These are phyloP conservation scores for Aspergillus versicolor DNA, from an alignment of 2,329 filamentous ascomycete genomes.

Conservation along the genomic window DNA sequence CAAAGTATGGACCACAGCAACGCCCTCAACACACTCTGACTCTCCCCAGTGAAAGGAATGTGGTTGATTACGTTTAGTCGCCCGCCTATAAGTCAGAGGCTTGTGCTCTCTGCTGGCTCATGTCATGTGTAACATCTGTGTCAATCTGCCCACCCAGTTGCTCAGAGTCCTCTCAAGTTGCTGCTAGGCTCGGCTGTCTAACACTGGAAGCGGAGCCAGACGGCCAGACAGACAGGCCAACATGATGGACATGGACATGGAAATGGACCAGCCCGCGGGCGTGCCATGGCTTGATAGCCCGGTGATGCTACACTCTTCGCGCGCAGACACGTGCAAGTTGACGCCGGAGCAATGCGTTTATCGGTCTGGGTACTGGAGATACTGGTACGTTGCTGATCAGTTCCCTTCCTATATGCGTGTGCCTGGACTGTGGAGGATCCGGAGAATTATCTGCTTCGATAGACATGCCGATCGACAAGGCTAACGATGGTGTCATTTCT, in stretches of 20 bases:
- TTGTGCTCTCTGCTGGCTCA: background rate
- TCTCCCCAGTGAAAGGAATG: too few species aligned
- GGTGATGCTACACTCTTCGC: slow-evolving; percentile 32
- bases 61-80: background rate
- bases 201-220: background rate
- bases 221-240: background rate
- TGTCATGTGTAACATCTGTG: too few species aligned
- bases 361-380: slow-evolving; percentile 27
- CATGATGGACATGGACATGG: background rate
- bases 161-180: too few species aligned
- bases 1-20: background rate
- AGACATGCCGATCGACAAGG: background rate
- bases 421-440: background rate
- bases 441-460: background rate
- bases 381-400: slow-evolving; percentile 26
- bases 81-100: background rate
- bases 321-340: slow-evolving; percentile 28
- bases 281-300: slow-evolving; percentile 34
- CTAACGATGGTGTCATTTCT: background rate
- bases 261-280: background rate
- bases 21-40: background rate
- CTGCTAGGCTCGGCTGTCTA: too few species aligned
- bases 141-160: too few species aligned
- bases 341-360: slow-evolving; percentile 31
- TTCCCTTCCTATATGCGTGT: background rate